Evolutionary conservation across 106 monocot species (phyloP).

Genomic region (Dendrobium catenatum): DNA sequence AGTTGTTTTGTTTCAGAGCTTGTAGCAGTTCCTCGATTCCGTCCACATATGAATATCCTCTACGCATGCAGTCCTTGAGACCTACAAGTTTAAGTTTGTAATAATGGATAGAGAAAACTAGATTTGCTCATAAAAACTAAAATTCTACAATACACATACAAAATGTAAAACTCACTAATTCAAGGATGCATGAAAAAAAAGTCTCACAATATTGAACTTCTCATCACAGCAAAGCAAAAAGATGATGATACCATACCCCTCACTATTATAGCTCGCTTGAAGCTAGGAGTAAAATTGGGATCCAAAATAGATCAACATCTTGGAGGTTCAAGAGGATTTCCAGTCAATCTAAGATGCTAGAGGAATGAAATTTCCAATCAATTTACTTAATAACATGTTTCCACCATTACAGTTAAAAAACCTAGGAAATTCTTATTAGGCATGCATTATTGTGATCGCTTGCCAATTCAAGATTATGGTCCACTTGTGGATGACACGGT

Average conservation of each 20-base stretch:
- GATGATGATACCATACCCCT: too few relatives aligned
- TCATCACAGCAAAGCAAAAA: too few relatives aligned
- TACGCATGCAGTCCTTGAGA: constrained; percentile 83
- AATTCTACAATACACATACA: not conserved
- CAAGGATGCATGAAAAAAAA: not conserved
- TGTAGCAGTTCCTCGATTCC: constrained; percentile 73
- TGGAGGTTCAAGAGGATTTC: not conserved
- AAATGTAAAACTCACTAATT: not conserved
- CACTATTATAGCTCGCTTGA: too few relatives aligned
- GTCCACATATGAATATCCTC: constrained; percentile 69
- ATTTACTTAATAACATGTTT: not conserved
- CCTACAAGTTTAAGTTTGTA: constrained; percentile 30
- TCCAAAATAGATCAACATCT: not conserved
- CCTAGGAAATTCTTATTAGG: not conserved
- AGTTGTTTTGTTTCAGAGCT: constrained; percentile 57
- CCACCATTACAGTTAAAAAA: not conserved
- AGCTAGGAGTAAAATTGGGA: too few relatives aligned
- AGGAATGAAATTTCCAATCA: not conserved
- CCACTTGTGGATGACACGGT: not conserved
- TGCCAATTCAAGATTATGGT: not conserved
- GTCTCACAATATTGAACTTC: too few relatives aligned
- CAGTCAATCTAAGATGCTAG: not conserved
- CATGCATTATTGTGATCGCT: not conserved
- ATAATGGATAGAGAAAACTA: not conserved
- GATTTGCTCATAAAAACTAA: not conserved